Evolutionary conservation across 1,139 yeast species (phyloP), one percentile per base, ranked within the genome.

Genomic region (Pichia sp.): DNA sequence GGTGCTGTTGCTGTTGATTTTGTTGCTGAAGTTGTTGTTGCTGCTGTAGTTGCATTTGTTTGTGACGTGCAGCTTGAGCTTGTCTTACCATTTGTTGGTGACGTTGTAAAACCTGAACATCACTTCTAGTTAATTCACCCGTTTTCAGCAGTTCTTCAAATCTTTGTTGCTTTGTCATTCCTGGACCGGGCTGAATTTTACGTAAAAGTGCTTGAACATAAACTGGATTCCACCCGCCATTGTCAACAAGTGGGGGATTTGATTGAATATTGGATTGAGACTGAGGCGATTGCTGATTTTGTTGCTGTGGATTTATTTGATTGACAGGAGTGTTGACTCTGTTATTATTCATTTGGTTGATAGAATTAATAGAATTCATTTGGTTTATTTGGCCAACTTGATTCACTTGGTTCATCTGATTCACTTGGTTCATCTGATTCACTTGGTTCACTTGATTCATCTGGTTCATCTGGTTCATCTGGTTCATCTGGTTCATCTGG

Each of bases 101-200:
- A 11, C 64, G 54, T 44, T 61, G 62, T n/a, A 62, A 47, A 20
- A 62, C 45, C 40, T 59, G 43, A 15, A 62, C 59, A 45, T 62
- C 65, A 40, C 58, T 58, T 40, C 58, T 56, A 23, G 59, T 60
- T 40, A 62, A 49, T 48, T 62, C 64, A 9, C 65, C 65, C 25
- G 52, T 57, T 39, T 53, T 56, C 7, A 62, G 53, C 56, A 62
- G 55, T 46, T 60, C 62, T 46, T 62, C 61, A 35, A 62, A 52
- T 38, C 59, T 53, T 47, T 62, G 63, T 42, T 62, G 64, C 34
- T 62, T 57, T 6, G 65, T 57, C 58, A 62, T 56, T 8, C 65
- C 65, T 4, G 64, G 63, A 9, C 59, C 59, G n/a, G 65, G 63
- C 47, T 62, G 64, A 27, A 62, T 60, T 37, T 61, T 56, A 44